Evolutionary conservation across 2,329 filamentous ascomycete species (phyloP).

Genomic region (Fusarium succisae): DNA sequence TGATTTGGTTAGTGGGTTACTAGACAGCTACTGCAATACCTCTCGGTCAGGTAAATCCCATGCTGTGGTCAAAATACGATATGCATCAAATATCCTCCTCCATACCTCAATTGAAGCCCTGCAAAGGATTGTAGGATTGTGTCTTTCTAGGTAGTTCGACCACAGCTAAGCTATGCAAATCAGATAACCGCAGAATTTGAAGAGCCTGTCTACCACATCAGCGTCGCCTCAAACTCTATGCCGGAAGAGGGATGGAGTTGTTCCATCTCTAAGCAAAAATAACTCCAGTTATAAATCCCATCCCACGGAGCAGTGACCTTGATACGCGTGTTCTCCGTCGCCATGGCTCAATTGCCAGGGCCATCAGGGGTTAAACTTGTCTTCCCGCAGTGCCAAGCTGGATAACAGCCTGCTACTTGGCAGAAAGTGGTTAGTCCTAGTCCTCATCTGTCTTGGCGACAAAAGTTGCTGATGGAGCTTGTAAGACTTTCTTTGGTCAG

Average conservation of each 20-base stretch:
- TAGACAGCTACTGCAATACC: background rate
- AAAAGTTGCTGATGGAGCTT: conserved; percentile 8
- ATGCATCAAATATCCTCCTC: background rate
- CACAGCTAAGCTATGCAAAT: background rate
- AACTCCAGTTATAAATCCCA: conserved; percentile 14
- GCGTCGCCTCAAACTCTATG: background rate
- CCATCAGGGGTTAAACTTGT: conserved; percentile 27
- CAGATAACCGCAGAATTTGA: background rate
- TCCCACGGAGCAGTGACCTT: conserved; percentile 9
- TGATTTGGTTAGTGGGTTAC: conserved; percentile 7
- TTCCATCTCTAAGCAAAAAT: background rate
- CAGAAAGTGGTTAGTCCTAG: conserved; percentile 11
- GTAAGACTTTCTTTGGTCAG: background rate
- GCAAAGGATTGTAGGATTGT: background rate
- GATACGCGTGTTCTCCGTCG: conserved; percentile 23
- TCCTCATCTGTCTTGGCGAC: conserved; percentile 9
- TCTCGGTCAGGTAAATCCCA: background rate
- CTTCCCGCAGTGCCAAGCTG: conserved; percentile 29
- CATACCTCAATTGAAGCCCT: background rate
- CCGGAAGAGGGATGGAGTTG: background rate
- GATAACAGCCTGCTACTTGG: conserved; percentile 19
- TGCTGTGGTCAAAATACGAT: background rate
- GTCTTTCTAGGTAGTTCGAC: background rate
- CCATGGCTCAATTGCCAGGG: conserved; percentile 22
- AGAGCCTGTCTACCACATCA: background rate